A percentile compares a stretch with the other conserved stretches of the same genome.
These are phyloP conservation scores for Mycena albidolilacea DNA, from an alignment of 768 basidiomycete species.

Conservation along the genomic window DNA sequence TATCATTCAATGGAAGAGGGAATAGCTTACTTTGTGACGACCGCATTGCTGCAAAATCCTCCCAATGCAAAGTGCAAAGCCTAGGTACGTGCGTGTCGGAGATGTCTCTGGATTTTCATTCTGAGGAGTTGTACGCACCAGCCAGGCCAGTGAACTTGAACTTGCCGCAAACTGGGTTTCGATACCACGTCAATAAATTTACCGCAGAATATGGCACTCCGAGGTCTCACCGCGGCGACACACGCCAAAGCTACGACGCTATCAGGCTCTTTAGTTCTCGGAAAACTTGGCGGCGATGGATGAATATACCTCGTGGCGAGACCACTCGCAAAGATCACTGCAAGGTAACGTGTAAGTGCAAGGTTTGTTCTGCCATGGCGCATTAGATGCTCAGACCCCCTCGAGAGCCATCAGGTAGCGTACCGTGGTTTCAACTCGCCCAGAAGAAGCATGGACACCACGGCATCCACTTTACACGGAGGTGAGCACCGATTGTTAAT, in stretches of 20 bases:
- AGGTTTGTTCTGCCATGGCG: slow-evolving; percentile 8
- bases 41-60: slow-evolving; percentile 14
- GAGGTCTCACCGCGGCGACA: slow-evolving; percentile 8
- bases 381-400: neutral
- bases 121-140: slow-evolving; percentile 2
- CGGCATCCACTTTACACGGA: slow-evolving; percentile 13
- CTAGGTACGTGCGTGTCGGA: slow-evolving; percentile 2
- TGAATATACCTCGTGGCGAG: slow-evolving; percentile 10
- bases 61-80: slow-evolving; percentile 14
- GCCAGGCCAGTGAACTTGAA: slow-evolving; percentile 12
- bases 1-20: neutral
- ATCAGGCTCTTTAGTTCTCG: slow-evolving; percentile 4
- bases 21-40: slow-evolving; percentile 9
- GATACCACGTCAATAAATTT: neutral
- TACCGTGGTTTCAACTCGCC: slow-evolving; percentile 7
- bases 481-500: slow-evolving; percentile 4
- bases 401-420: slow-evolving; percentile 2
- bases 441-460: slow-evolving; percentile 13
- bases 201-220: slow-evolving; percentile 6
- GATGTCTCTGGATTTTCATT: slow-evolving; percentile 7
- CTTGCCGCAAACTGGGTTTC: slow-evolving; percentile 6
- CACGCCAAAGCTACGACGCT: slow-evolving; percentile 7
- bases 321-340: slow-evolving; percentile 10
- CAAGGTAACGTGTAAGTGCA: slow-evolving; percentile 6
- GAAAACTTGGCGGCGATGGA: neutral